phyloP scores from a whole-genome alignment of 225 moss, liverwort and hornwort genomes.

The Straminergon stramineum region DNA sequence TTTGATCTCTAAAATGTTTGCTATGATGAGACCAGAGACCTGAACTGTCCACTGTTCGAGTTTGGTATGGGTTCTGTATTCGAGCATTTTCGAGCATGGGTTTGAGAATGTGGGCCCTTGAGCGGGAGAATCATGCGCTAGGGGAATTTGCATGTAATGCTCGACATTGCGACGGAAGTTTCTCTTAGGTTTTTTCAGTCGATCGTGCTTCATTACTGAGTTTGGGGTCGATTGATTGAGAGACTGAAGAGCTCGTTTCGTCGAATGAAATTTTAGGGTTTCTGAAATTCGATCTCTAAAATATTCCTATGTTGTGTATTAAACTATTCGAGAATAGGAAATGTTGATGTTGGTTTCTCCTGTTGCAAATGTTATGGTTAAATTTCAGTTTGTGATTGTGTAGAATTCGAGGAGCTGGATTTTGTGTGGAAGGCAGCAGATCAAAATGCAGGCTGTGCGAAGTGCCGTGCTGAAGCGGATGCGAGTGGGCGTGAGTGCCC shows the following conservation, averaged over 20 bases:
- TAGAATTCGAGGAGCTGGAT: background rate
- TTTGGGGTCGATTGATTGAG: background rate
- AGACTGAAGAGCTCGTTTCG: background rate
- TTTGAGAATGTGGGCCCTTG: background rate
- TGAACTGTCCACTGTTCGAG: background rate
- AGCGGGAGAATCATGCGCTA: background rate
- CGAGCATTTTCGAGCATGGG: background rate
- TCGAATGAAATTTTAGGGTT: background rate
- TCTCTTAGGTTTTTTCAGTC: background rate
- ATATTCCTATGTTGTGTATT: background rate
- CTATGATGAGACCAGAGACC: background rate
- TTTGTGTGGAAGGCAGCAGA: background rate
- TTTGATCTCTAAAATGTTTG: background rate
- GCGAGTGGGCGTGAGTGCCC: constrained; percentile 64
- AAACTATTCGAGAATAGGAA: background rate
- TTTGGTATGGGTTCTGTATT: background rate
- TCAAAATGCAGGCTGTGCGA: constrained; percentile 84
- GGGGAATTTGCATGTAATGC: background rate
- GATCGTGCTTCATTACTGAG: background rate
- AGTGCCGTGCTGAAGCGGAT: constrained; percentile 62
- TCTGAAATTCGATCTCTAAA: background rate
- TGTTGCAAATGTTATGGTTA: background rate
- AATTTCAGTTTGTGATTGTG: background rate
- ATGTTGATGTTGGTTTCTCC: background rate
- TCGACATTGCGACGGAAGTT: background rate